phyloP scores from a whole-genome alignment of 805 yeast genomes.

The Clavispora santaluciae region DNA sequence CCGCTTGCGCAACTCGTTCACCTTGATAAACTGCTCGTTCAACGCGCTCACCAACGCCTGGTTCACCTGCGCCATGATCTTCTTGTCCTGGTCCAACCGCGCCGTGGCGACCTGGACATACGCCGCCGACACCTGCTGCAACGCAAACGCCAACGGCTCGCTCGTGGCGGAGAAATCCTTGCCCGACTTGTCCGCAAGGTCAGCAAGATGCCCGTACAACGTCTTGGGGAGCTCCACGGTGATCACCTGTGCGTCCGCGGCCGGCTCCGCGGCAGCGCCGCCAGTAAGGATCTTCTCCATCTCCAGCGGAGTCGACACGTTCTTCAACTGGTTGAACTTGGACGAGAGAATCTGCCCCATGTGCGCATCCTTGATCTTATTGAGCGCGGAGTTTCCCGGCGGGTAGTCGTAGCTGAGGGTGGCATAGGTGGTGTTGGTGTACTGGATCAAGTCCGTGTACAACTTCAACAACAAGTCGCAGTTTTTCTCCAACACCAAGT shows the following conservation, averaged over 20 bases:
- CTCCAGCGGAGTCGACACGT: conserved; percentile 62
- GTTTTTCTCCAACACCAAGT: conserved; percentile 59
- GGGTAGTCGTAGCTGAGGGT: conserved; percentile 80
- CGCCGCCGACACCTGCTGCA: conserved; percentile 50
- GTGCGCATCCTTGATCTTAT: conserved; percentile 61
- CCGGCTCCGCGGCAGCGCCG: conserved; percentile 11
- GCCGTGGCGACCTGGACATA: conserved; percentile 63
- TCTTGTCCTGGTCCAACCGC: conserved; percentile 65
- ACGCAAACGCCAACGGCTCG: conserved; percentile 48
- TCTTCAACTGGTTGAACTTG: conserved; percentile 55
- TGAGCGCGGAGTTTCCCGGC: conserved; percentile 46
- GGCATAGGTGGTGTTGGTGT: conserved; percentile 53
- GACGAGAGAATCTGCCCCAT: conserved; percentile 53
- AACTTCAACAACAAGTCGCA: conserved; percentile 61
- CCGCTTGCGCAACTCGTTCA: conserved; percentile 55
- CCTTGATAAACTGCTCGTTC: conserved; percentile 55
- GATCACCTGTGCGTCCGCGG: conserved; percentile 26
- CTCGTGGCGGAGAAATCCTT: conserved; percentile 42
- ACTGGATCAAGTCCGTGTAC: conserved; percentile 46
- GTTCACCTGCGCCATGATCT: conserved; percentile 57
- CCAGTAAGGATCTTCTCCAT: conserved; percentile 54
- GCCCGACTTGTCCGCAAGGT: conserved; percentile 46
- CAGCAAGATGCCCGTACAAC: conserved; percentile 64
- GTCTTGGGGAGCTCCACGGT: conserved; percentile 55
- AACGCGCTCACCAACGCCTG: conserved; percentile 48